phyloP scores from a whole-genome alignment of 805 yeast species.

The Brettanomyces naardenensis region DNA sequence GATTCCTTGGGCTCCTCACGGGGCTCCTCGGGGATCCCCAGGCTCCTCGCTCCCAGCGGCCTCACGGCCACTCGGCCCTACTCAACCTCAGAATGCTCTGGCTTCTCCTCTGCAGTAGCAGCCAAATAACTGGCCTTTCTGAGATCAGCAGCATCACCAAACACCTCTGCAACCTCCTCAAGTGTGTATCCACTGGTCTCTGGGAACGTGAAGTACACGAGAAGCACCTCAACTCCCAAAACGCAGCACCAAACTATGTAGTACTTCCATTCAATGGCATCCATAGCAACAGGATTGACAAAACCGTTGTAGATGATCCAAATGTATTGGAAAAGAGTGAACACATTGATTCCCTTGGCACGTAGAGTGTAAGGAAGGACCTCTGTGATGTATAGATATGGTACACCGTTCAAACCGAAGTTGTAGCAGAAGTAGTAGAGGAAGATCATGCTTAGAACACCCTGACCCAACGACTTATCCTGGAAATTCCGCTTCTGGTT shows the following conservation, averaged over 20 bases:
- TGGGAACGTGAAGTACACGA: slow-evolving; percentile 15
- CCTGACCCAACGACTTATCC: slow-evolving; percentile 21
- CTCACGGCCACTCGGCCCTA: too few relatives aligned
- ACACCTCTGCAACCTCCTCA: slow-evolving; percentile 28
- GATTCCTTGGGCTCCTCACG: too few relatives aligned
- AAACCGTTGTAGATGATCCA: slow-evolving; percentile 26
- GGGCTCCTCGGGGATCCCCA: too few relatives aligned
- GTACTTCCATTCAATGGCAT: slow-evolving; percentile 28
- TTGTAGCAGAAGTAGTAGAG: slow-evolving; percentile 35
- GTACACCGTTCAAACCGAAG: slow-evolving; percentile 37
- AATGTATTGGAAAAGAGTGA: slow-evolving; percentile 6
- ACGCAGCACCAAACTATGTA: slow-evolving; percentile 15
- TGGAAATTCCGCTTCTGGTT: slow-evolving; percentile 3
- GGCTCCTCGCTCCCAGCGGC: too few relatives aligned
- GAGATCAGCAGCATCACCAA: slow-evolving; percentile 6
- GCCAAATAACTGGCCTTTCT: slow-evolving; percentile 1
- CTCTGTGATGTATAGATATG: slow-evolving; percentile 39
- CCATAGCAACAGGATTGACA: slow-evolving; percentile 29
- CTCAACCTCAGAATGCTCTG: too few relatives aligned
- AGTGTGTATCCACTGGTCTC: slow-evolving; percentile 31
- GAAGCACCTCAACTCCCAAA: slow-evolving; percentile 20
- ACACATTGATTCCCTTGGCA: slow-evolving; percentile 15
- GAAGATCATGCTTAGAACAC: slow-evolving; percentile 39
- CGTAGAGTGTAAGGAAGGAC: slow-evolving; percentile 23
- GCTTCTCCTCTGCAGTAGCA: neutral